A percentile compares a stretch with the other conserved stretches of the same genome.
phyloP scores from a whole-genome alignment of 1,284 basidiomycete species.

The Ustilago sp. region DNA sequence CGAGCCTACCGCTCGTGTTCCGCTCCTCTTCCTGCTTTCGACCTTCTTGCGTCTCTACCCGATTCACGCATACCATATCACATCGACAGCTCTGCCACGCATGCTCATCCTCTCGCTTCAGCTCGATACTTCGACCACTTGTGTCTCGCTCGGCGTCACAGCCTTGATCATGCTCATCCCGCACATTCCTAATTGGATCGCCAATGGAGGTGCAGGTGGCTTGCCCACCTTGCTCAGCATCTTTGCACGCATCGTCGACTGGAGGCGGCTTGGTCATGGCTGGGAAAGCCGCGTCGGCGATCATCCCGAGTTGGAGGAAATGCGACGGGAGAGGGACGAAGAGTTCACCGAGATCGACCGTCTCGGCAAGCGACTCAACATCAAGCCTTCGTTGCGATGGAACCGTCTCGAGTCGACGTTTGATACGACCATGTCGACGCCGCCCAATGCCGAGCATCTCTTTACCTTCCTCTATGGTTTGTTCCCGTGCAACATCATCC shows the following conservation, averaged over 20 bases:
- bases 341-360: conserved; percentile 56
- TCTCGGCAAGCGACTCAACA: conserved; percentile 55
- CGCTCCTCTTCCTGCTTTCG: conserved; percentile 62
- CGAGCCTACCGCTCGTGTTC: conserved; percentile 47
- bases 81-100: conserved; percentile 56
- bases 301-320: conserved; percentile 34
- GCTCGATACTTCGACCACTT: conserved; percentile 59
- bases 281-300: conserved; percentile 56
- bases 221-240: conserved; percentile 61
- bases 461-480: conserved; percentile 87
- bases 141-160: conserved; percentile 58
- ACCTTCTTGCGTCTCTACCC: conserved; percentile 63
- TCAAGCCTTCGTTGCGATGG: conserved; percentile 54
- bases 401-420: conserved; percentile 54
- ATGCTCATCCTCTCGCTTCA: conserved; percentile 58
- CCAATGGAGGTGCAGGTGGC: conserved; percentile 59
- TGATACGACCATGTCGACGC: conserved; percentile 48
- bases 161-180: conserved; percentile 66
- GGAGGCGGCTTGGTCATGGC: conserved; percentile 54
- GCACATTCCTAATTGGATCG: conserved; percentile 66
- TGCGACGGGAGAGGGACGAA: conserved; percentile 55
- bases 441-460: conserved; percentile 63
- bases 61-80: conserved; percentile 65
- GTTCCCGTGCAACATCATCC: conserved; percentile 84
- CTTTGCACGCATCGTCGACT: conserved; percentile 64